Evolutionary conservation across 805 yeast species (phyloP), one percentile per base, ranked within the genome.

Genomic region (Zygosaccharomyces gambellarensis): DNA sequence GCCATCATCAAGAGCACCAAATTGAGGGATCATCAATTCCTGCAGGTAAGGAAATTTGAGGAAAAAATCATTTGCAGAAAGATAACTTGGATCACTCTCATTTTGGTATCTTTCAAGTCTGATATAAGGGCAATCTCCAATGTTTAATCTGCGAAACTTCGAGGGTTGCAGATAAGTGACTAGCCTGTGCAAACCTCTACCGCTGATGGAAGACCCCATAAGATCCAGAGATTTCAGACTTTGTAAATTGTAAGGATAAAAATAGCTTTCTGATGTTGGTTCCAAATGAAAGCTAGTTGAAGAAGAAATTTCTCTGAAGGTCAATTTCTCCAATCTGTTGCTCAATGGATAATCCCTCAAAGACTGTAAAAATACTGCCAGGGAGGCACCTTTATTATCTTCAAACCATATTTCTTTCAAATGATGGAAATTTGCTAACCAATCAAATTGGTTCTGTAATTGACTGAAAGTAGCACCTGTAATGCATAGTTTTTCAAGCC

Each of bases 131-230:
- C 63, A 63, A 40, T 64, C 62, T 5, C 70, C 70, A 27, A 66
- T 53, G 46, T 65, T 64, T 10, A 65, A 36, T 29, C 30, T 50
- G 28, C 39, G 46, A 5, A 64, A 34, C 1, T 46, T 42, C 14
- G 45, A 32, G 3, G 51, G 39, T 9, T 53, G 32, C 5, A 59
- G 22, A 21, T 47, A 53, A 9, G 57, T 43, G 1, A 58, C 22
- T 21, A 64, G 42, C 32, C 56, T 45, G 11, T 47, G 31, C 17
- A 65, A 42, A 2, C 63, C 64, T 6, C 46, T 25, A 3, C 66
- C 66, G 25, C 62, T 58, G 11, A 65, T 61, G 5, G 65, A 64
- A 1, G 63, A 55, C 9, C 64, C 59, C 70, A 64, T 65, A 21
- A 63, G 43, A 47, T 65, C 69, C 6, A 63, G 43, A 10, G 46